Base-by-base conservation (phyloP, 116 monocot species). In the Thalassia testudinum region DNA sequence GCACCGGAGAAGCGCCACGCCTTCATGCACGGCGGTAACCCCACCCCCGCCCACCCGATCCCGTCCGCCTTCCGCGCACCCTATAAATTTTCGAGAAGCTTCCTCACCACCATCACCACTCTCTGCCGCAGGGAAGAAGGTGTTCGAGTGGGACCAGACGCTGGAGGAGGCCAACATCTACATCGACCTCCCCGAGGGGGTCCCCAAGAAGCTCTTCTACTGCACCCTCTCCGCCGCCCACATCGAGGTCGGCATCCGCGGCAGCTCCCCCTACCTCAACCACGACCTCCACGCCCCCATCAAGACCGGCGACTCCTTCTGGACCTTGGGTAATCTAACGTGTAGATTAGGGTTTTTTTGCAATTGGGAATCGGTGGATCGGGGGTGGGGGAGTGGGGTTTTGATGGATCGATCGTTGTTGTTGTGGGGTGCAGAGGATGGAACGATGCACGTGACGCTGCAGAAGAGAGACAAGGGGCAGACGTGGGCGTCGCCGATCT, bases 111-210 rank as follows among this genome's bases (percentile, higher is more conserved):
- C n/a, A n/a, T n/a, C n/a, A n/a, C n/a, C 57, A 12, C 14, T 12
- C 50, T 5, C 12, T 50, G 7, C 14, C 19, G 37, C 58, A 87
- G 95, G 79, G 12, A 78, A 88, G 76, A 88, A 88, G 70, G 85
- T 95, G 29, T 88, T 95, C 58, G 95, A 95, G 67, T 97, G 95
- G 95, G 95, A 97, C 43, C 95, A 97, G 58, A 97, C 81, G 37
- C 72, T 97, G 34, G 95, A 97, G 15, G 95, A 97, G 59, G 81
- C 88, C 43, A 85, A 97, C 57, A 53, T 97, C 25, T 97, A 85
- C 72, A 85, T 97, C 52, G 68, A 75, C 26, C 85, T 97, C 50
- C 95, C 95, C 5, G 68, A 77, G 0, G 48, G 54, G 18, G 89
- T 97, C 43, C 85, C 89, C 37, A 70, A 49, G 20, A 97, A 97